Evolutionary conservation across 257 asterid genomes (phyloP).

Genomic region (Leptodermis oblonga): DNA sequence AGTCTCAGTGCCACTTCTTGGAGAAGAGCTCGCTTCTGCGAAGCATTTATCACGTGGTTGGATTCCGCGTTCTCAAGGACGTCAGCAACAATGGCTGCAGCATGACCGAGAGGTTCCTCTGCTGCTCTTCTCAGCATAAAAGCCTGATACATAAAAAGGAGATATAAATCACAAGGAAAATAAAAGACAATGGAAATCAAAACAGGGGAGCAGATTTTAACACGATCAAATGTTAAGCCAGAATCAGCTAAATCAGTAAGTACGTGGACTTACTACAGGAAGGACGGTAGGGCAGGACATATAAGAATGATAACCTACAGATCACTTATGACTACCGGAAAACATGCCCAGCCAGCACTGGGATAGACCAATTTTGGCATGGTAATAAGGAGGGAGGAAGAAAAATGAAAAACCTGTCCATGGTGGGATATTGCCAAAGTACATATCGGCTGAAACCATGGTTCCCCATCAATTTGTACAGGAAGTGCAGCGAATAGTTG

Average conservation of each 20-base stretch:
- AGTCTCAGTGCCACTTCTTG: slow-evolving; percentile 94
- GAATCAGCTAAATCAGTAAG: background rate
- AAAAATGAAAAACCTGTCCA: slow-evolving; percentile 67
- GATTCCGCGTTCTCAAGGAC: slow-evolving; percentile 94
- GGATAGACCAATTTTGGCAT: background rate
- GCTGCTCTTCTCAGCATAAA: slow-evolving; percentile 97
- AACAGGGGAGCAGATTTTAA: background rate
- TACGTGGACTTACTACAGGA: too few relatives aligned
- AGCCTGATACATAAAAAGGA: slow-evolving; percentile 44
- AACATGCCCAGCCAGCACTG: background rate
- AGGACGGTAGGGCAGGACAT: too few relatives aligned
- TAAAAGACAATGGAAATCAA: too few relatives aligned
- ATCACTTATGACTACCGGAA: background rate
- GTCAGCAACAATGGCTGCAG: slow-evolving; percentile 85
- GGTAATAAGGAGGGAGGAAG: background rate
- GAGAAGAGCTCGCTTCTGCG: slow-evolving; percentile 85
- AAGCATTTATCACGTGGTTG: slow-evolving; percentile 62
- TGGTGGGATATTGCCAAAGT: slow-evolving; percentile 77
- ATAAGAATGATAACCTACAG: too few relatives aligned
- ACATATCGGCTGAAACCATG: slow-evolving; percentile 94
- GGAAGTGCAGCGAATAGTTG: slow-evolving; percentile 86
- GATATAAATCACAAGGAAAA: background rate
- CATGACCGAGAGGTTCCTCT: slow-evolving; percentile 97
- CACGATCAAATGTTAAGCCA: background rate
- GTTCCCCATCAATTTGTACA: slow-evolving; percentile 96